Base-by-base conservation (phyloP, 2,329 filamentous ascomycete genomes). In the Phialophora expanda region DNA sequence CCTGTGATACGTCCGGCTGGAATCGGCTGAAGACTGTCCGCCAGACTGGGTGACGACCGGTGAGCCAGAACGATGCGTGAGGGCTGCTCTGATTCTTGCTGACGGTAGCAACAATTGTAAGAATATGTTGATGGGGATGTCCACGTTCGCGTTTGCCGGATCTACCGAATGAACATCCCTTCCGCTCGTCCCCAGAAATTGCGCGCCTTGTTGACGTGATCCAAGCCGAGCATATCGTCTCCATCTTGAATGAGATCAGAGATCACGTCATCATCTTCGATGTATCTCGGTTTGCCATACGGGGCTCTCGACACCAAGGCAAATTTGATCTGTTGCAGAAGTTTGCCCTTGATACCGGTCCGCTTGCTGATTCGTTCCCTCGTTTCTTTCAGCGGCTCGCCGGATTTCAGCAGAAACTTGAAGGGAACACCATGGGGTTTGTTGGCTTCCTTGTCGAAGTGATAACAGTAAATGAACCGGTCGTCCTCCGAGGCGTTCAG, bases 271-370 rank as follows among this genome's bases (percentile, higher is more conserved):
- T 82, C 93, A 80, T 98, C 95, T 71, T 90, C 88, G 55, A 99
- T 82, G 80, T 96, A 96, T 66, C 87, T 85, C 28, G 93, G 90
- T 75, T 90, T 92, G 46, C 90, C 88, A 78, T 91, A 96, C 59
- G 87, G 84, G 72, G 80, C 72, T 76, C 90, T 84, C 76, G 88
- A 83, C 59, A 97, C 86, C 34, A 96, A 79, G 6, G 93, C 91
- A 82, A 99, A 97, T 79, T 96, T 97, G 78, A 99, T 95, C 84
- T 98, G 98, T 78, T 99, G 94, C 72, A 99, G 93, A 71, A 92
- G 92, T 83, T 99, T 99, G 78, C 95, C 96, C 79, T 97, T 97
- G 80, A 99, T 89, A 28, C 93, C 93, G 0, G 92, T 97, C 66
- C 94, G 86, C 78, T 93, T 94, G 72, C 95, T 93, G 3, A 99